Base-by-base conservation (phyloP, 768 basidiomycete species). In the Multifurca ochricompacta region DNA sequence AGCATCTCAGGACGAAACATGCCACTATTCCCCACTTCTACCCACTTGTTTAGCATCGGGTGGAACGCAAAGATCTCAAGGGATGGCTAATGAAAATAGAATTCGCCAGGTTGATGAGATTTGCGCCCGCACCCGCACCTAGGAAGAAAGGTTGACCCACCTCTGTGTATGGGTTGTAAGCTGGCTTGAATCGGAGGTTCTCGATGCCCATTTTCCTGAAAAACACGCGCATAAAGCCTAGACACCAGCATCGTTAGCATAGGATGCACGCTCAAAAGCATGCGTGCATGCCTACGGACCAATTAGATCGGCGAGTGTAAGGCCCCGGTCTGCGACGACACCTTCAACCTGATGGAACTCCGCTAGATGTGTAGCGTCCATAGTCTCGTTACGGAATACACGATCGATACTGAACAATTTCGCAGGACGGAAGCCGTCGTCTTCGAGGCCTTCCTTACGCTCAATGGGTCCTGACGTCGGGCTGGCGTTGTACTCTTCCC, bases 281-380 rank as follows among this genome's bases (percentile, higher is more conserved):
- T 14, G 23, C 16, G n/a, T 10, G 40, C 27, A n/a, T 31, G 21
- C 35, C 30, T 18, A 10, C 32, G 42, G 59, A 91, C 93, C 94
- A 59, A 99, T 97, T 56, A 99, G 75, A 67, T 98, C 93, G 16
- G 92, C 95, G 25, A 99, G 74, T 1, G 95, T 98, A 55, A 99
- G 72, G 46, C 83, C 83, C 60, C 84, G 82, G 70, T 99, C 96
- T 9, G 96, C 96, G 25, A 99, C 92, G 42, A 99, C 96, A 47
- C 96, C 96, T 69, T 99, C 96, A n/a, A 99, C 96, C 71, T 99
- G 96, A 68, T 98, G 95, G 77, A 99, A 99, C 70, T 99, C 96
- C 4, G 96, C 96, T 59, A 99, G 66, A 75, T 99, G 96, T 16
- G 96, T 99, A 41, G 93, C 93, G 69, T 99, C 96, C 79, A 91